A percentile compares a stretch with the other conserved stretches of the same genome.
Evolutionary conservation across 495 filamentous ascomycete species (phyloP).

Genomic region (Zalerion maritima): DNA sequence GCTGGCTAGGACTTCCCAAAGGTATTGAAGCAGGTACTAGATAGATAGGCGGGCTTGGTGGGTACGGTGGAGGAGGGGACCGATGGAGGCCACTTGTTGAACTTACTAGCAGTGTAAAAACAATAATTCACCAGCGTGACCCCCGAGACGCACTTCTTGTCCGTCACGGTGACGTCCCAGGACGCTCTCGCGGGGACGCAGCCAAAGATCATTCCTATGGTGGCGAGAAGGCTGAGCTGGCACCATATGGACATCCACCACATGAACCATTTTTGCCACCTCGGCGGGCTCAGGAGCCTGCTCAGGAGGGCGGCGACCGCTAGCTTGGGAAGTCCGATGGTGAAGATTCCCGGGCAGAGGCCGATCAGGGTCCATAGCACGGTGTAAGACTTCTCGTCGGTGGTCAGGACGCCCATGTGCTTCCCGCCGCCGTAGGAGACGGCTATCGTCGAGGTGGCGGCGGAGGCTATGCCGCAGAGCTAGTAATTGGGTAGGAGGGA

Average conservation of each 20-base stretch:
- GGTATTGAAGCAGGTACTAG: too few relatives aligned
- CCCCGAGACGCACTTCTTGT: conserved; percentile 17
- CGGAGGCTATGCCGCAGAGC: conserved; percentile 6
- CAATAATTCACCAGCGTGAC: conserved; percentile 26
- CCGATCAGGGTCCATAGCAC: conserved; percentile 20
- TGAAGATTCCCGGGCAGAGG: conserved; percentile 25
- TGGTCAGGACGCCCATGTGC: conserved; percentile 14
- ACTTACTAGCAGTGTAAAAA: conserved; percentile 26
- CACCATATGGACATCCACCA: conserved; percentile 19
- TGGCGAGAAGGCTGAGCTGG: conserved; percentile 14
- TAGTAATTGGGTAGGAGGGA: too few relatives aligned
- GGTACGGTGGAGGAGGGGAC: too few relatives aligned
- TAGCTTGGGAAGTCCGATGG: conserved; percentile 28
- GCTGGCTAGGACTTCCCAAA: too few relatives aligned
- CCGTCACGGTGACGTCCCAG: conserved; percentile 25
- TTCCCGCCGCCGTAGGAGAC: conserved; percentile 10
- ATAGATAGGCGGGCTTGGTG: too few relatives aligned
- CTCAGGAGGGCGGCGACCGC: conserved; percentile 28
- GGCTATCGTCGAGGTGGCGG: conserved; percentile 4
- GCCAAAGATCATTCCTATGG: conserved; percentile 24
- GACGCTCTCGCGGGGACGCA: conserved; percentile 25
- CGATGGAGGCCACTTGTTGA: too few relatives aligned
- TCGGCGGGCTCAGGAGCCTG: conserved; percentile 20
- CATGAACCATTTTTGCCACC: conserved; percentile 15
- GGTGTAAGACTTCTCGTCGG: conserved; percentile 12